Evolutionary conservation across 768 basidiomycete species (phyloP).

Genomic region (Tylopilus plumbeoviolaceoides): DNA sequence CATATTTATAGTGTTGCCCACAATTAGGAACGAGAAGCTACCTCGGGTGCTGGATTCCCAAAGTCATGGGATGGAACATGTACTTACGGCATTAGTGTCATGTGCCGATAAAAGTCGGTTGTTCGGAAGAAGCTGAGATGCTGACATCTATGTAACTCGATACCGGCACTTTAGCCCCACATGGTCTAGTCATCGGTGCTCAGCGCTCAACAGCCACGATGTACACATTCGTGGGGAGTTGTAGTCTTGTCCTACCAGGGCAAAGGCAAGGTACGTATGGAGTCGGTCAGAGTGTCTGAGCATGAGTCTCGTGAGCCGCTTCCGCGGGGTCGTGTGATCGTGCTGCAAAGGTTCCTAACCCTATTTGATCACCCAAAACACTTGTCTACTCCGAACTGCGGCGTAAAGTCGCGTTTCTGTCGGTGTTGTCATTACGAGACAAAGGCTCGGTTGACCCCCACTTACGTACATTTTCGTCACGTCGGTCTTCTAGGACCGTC

Average conservation of each 20-base stretch:
- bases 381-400: neutral
- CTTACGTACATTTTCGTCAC: neutral
- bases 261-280: too few relatives aligned
- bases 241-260: neutral
- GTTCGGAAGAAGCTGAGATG: neutral
- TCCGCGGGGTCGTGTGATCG: too few relatives aligned
- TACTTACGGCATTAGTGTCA: conserved; percentile 1
- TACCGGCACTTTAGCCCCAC: neutral
- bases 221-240: neutral
- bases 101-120: neutral
- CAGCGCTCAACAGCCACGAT: too few relatives aligned
- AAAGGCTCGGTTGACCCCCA: neutral
- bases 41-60: conserved; percentile 7
- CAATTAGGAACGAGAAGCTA: neutral
- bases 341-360: neutral
- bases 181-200: too few relatives aligned
- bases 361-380: neutral
- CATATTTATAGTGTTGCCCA: conserved; percentile 17
- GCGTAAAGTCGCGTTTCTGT: neutral
- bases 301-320: too few relatives aligned
- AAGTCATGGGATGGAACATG: conserved; percentile 3
- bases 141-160: neutral
- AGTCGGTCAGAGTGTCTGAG: too few relatives aligned
- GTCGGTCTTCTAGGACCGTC: too few relatives aligned
- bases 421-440: neutral